These are phyloP conservation scores for Aureobasidium sp. DNA, from an alignment of 2,329 filamentous ascomycete genomes.

Conservation along the genomic window DNA sequence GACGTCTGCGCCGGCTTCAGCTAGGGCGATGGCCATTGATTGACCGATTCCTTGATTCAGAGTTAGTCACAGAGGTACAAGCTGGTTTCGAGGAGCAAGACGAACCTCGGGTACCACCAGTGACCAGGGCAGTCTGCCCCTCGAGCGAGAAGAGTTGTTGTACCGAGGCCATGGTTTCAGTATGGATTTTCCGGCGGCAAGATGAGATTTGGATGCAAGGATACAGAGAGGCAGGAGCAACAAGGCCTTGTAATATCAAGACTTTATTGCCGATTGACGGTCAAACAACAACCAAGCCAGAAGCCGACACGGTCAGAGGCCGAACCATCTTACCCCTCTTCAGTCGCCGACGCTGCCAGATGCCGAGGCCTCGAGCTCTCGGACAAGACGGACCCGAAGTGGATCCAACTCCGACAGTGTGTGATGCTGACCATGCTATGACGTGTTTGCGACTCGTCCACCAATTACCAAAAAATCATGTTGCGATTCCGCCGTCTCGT, in stretches of 20 bases:
- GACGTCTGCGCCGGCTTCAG: slow-evolving; percentile 46
- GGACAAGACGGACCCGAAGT: background rate
- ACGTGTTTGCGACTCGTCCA: background rate
- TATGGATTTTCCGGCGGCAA: background rate
- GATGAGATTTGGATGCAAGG: background rate
- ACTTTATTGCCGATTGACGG: too few relatives aligned
- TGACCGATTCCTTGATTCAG: slow-evolving; percentile 40
- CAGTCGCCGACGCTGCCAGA: too few relatives aligned
- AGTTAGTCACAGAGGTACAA: background rate
- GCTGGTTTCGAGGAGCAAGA: slow-evolving; percentile 38
- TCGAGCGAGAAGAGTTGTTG: slow-evolving; percentile 43
- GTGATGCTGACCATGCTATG: slow-evolving; percentile 8
- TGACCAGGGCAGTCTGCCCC: slow-evolving; percentile 44
- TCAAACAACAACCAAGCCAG: too few relatives aligned
- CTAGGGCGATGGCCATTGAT: slow-evolving; percentile 44
- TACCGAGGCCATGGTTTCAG: slow-evolving; percentile 28
- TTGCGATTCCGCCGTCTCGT: background rate
- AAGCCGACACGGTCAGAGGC: too few relatives aligned
- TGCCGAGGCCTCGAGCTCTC: too few relatives aligned
- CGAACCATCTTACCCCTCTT: too few relatives aligned
- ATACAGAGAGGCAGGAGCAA: background rate
- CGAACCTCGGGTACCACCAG: slow-evolving; percentile 46
- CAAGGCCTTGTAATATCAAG: too few relatives aligned
- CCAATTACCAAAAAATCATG: background rate
- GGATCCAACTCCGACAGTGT: background rate